Conservation (phyloP, 495 filamentous ascomycete species). For the Xylaria palmicola region DNA sequence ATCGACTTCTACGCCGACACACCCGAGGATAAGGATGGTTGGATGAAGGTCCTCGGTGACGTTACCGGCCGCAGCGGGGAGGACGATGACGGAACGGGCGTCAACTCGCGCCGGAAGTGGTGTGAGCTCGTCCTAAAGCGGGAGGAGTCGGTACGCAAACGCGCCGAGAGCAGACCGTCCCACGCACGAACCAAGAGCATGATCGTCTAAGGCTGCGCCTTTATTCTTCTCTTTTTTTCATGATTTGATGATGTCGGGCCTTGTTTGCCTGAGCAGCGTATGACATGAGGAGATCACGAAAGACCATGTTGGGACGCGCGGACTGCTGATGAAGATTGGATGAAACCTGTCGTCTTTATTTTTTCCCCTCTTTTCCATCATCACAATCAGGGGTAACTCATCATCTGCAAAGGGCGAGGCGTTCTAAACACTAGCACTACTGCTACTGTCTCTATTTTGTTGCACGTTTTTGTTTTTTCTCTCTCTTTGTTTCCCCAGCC, state of each 20-base stretch:
- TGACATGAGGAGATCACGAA: conserved; percentile 17
- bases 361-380: no score
- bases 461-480: background rate
- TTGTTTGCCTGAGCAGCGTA: background rate
- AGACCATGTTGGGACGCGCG: conserved; percentile 8
- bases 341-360: no score
- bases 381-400: no score
- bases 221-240: conserved; percentile 6
- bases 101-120: conserved; percentile 62
- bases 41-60: conserved; percentile 89
- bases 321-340: background rate
- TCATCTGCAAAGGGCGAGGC: no score
- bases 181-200: conserved; percentile 57
- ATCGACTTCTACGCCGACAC: conserved; percentile 99
- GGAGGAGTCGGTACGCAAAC: conserved; percentile 47
- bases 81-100: conserved; percentile 30
- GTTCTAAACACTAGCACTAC: no score
- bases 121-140: conserved; percentile 78
- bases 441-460: no score
- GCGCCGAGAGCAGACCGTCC: conserved; percentile 40
- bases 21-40: conserved; percentile 78
- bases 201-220: conserved; percentile 36
- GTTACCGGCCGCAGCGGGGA: conserved; percentile 65
- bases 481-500: background rate
- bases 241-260: conserved; percentile 19